Evolutionary conservation across 164 flowering plant genomes (phyloP).

Genomic region (Chimonanthus praecox): DNA sequence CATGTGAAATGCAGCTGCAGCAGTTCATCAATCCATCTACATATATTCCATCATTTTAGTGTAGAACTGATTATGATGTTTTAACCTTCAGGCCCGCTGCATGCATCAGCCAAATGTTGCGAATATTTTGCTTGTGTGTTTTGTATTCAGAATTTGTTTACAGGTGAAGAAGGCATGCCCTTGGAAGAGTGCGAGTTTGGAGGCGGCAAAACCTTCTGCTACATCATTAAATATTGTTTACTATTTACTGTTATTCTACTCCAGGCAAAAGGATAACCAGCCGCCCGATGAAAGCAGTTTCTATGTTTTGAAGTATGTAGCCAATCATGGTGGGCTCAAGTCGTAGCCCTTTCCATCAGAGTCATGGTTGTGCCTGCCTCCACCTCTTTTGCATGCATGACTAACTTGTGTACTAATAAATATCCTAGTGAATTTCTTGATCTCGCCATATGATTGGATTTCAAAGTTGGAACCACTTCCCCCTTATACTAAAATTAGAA

Average conservation of each 20-base stretch:
- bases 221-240: neutral
- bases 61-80: conserved; percentile 16
- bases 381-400: neutral
- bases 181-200: neutral
- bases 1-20: neutral
- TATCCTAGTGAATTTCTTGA: too few species aligned
- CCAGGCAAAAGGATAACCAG: neutral
- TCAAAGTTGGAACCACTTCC: too few species aligned
- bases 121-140: conserved; percentile 22
- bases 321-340: neutral
- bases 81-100: conserved; percentile 16
- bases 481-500: too few species aligned
- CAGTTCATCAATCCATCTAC: conserved; percentile 10
- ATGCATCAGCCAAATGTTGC: conserved; percentile 8
- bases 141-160: conserved; percentile 6
- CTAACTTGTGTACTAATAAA: neutral
- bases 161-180: conserved; percentile 3
- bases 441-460: too few species aligned
- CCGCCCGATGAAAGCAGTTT: neutral
- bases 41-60: conserved; percentile 15
- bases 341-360: neutral
- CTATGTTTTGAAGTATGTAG: neutral
- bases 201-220: neutral
- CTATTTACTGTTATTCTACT: neutral
- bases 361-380: neutral